phyloP scores from a whole-genome alignment of 2,329 filamentous ascomycete genomes.

The Diaporthe citri region DNA sequence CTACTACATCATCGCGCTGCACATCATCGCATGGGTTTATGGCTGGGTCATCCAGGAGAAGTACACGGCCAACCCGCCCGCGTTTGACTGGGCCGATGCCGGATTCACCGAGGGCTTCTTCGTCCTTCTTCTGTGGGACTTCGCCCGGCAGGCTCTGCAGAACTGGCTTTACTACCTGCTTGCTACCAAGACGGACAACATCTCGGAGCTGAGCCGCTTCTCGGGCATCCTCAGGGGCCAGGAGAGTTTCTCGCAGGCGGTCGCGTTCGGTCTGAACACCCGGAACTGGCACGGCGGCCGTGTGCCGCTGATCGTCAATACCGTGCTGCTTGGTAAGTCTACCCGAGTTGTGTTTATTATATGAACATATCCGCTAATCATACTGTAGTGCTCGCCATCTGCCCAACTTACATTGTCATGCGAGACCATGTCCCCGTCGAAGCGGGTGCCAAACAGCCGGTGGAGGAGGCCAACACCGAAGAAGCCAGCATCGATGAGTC shows the following conservation, averaged over 20 bases:
- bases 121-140: slow-evolving; percentile 44
- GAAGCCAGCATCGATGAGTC: background rate
- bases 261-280: slow-evolving; percentile 55
- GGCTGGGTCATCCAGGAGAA: slow-evolving; percentile 23
- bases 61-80: slow-evolving; percentile 33
- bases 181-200: slow-evolving; percentile 67
- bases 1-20: slow-evolving; percentile 44
- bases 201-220: slow-evolving; percentile 61
- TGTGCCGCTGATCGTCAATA: slow-evolving; percentile 39
- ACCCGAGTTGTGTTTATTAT: accelerated
- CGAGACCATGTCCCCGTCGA: slow-evolving; percentile 1
- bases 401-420: slow-evolving; percentile 16
- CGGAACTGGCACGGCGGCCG: slow-evolving; percentile 40
- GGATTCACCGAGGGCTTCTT: slow-evolving; percentile 26
- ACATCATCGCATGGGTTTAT: slow-evolving; percentile 31
- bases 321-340: background rate
- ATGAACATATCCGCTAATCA: background rate
- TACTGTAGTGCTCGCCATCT: background rate
- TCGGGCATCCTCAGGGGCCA: slow-evolving; percentile 56
- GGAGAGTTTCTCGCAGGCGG: slow-evolving; percentile 56
- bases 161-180: slow-evolving; percentile 43
- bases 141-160: slow-evolving; percentile 44
- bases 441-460: background rate
- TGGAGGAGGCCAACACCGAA: background rate
- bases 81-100: slow-evolving; percentile 24